Evolutionary conservation across 2,329 filamentous ascomycete species (phyloP).

Genomic region (Curvularia spicifera): DNA sequence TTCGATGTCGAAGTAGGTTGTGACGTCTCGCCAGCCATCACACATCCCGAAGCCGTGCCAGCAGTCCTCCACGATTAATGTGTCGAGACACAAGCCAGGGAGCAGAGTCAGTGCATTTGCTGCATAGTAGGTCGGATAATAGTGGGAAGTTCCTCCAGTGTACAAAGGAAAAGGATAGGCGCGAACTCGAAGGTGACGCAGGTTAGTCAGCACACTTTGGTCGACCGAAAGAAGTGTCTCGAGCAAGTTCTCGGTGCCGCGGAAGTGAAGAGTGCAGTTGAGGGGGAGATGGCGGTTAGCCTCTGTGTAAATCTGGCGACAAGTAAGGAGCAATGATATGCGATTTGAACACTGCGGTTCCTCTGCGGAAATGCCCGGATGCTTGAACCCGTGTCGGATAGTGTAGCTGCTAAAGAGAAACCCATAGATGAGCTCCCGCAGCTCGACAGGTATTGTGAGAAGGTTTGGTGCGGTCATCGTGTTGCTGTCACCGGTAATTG

Average conservation of each 20-base stretch:
- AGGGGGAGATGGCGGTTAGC: conserved; percentile 44
- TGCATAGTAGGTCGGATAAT: conserved; percentile 45
- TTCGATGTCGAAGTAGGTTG: conserved; percentile 47
- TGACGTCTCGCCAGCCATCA: conserved; percentile 45
- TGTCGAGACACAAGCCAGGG: conserved; percentile 42
- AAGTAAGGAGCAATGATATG: conserved; percentile 40
- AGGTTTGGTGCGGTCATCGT: conserved; percentile 31
- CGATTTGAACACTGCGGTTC: conserved; percentile 27
- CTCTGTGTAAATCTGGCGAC: conserved; percentile 39
- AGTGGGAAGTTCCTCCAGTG: conserved; percentile 28
- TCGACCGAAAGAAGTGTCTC: conserved; percentile 41
- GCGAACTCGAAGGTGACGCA: conserved; percentile 42
- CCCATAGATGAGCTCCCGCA: conserved; percentile 45
- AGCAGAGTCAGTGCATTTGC: conserved; percentile 41
- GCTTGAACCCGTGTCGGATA: conserved; percentile 38
- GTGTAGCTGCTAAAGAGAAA: conserved; percentile 42
- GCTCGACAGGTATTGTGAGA: conserved; percentile 42
- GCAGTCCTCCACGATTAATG: conserved; percentile 43
- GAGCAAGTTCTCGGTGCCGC: conserved; percentile 43
- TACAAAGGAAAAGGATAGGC: conserved; percentile 46
- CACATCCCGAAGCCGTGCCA: conserved; percentile 46
- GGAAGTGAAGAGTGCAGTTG: conserved; percentile 42
- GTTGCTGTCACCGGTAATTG: background rate
- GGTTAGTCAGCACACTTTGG: conserved; percentile 40
- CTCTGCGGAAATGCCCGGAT: conserved; percentile 12